Evolutionary conservation across 1,139 yeast species (phyloP).

Genomic region (Candida neerlandica): DNA sequence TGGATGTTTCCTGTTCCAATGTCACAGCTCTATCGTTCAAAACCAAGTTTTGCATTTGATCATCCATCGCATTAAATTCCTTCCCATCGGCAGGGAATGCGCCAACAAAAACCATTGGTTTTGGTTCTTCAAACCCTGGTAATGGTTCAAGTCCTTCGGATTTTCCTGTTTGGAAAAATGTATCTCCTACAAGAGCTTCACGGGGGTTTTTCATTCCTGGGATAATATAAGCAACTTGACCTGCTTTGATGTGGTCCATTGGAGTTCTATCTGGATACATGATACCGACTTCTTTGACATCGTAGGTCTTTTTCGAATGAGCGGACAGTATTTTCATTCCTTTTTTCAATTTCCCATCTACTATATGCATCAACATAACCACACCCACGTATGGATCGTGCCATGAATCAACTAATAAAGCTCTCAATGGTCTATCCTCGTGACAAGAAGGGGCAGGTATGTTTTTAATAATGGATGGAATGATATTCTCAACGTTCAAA

Average conservation of each 20-base stretch:
- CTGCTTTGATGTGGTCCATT: constrained; percentile 68
- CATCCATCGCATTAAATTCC: constrained; percentile 87
- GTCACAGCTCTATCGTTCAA: constrained; percentile 91
- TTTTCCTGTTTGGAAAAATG: constrained; percentile 71
- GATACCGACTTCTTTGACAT: constrained; percentile 89
- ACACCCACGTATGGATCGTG: constrained; percentile 93
- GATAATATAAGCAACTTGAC: constrained; percentile 91
- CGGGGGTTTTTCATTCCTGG: constrained; percentile 90
- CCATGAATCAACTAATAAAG: constrained; percentile 93
- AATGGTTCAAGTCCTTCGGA: constrained; percentile 68
- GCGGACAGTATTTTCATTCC: constrained; percentile 80
- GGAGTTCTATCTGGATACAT: constrained; percentile 88
- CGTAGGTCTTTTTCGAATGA: constrained; percentile 75
- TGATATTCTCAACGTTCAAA: constrained; percentile 66
- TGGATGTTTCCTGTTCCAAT: constrained; percentile 86
- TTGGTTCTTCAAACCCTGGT: constrained; percentile 95
- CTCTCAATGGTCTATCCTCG: constrained; percentile 59
- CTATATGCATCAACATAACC: constrained; percentile 81
- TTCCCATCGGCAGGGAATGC: constrained; percentile 97
- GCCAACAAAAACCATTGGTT: constrained; percentile 98
- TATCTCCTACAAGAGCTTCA: constrained; percentile 92
- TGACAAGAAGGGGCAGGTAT: constrained; percentile 74
- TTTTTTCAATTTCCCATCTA: constrained; percentile 74
- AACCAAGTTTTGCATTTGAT: constrained; percentile 83
- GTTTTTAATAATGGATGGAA: constrained; percentile 78